These are phyloP conservation scores for Aspergillus homomorphus DNA, from an alignment of 495 filamentous ascomycete species.

Conservation along the genomic window DNA sequence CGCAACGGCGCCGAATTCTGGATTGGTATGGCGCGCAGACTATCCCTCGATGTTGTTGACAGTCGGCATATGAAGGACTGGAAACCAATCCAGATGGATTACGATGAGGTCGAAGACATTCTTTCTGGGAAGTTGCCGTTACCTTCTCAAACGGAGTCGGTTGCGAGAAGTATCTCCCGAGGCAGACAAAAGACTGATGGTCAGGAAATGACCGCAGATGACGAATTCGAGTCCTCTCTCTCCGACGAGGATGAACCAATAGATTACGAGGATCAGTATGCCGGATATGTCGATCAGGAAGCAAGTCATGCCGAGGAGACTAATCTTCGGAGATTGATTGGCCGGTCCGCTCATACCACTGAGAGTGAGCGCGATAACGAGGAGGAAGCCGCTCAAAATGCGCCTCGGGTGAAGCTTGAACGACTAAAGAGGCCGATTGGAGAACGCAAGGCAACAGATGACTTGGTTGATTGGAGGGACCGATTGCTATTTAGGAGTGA, in stretches of 20 bases:
- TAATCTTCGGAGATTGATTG: conserved; percentile 53
- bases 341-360: conserved; percentile 21
- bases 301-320: conserved; percentile 54
- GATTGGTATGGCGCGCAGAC: conserved; percentile 55
- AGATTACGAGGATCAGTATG: conserved; percentile 46
- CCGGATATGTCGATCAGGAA: conserved; percentile 52
- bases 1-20: conserved; percentile 49
- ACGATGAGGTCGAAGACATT: conserved; percentile 54
- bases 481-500: conserved; percentile 41
- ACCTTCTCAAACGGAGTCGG: not conserved
- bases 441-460: conserved; percentile 31
- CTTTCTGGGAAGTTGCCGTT: conserved; percentile 27
- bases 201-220: conserved; percentile 15
- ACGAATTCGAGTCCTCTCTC: conserved; percentile 8
- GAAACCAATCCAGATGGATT: conserved; percentile 36
- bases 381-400: not conserved
- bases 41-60: conserved; percentile 56
- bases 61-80: conserved; percentile 29
- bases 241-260: conserved; percentile 13
- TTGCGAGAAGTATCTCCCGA: conserved; percentile 8
- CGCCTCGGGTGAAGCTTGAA: not conserved
- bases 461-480: conserved; percentile 45
- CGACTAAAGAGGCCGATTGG: conserved; percentile 10
- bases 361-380: not conserved
- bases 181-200: conserved; percentile 18